phyloP scores from a whole-genome alignment of 1,284 basidiomycete genomes.

The Fistulinella cinereoalba region DNA sequence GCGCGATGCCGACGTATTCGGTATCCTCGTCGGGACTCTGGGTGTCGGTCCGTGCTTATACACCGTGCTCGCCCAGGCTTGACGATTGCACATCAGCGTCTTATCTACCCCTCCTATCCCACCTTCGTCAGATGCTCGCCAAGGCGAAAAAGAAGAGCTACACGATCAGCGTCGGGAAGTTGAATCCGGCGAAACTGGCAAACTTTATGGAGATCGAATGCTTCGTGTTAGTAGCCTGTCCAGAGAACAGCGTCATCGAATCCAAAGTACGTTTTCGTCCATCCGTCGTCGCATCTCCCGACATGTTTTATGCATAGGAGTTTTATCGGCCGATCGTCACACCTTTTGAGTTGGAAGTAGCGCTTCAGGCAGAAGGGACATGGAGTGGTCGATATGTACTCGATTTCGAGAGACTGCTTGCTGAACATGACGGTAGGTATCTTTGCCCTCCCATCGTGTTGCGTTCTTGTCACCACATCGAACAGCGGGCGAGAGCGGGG shows the following conservation, averaged over 20 bases:
- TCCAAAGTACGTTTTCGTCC: slow-evolving; percentile 52
- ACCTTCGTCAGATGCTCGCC: slow-evolving; percentile 67
- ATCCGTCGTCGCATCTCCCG: not conserved
- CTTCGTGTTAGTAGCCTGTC: slow-evolving; percentile 95
- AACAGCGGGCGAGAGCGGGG: slow-evolving; percentile 21
- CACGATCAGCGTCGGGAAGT: slow-evolving; percentile 92
- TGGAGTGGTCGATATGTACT: slow-evolving; percentile 85
- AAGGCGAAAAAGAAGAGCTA: slow-evolving; percentile 83
- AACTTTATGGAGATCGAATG: slow-evolving; percentile 98
- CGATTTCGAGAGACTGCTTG: slow-evolving; percentile 73
- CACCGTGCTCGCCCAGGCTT: not conserved
- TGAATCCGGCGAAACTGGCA: slow-evolving; percentile 93
- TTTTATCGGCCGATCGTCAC: slow-evolving; percentile 92
- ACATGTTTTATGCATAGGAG: slow-evolving; percentile 63
- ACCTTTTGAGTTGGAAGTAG: slow-evolving; percentile 88
- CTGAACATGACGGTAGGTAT: slow-evolving; percentile 28
- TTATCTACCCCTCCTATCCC: slow-evolving; percentile 77
- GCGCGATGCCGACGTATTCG: slow-evolving; percentile 90
- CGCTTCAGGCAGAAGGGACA: slow-evolving; percentile 61
- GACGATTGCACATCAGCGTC: slow-evolving; percentile 49
- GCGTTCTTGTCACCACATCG: not conserved
- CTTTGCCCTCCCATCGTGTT: not conserved
- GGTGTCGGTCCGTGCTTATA: no score
- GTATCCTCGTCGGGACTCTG: slow-evolving; percentile 91
- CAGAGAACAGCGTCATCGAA: slow-evolving; percentile 89